Conservation (phyloP, 2,329 filamentous ascomycete species). For the Lecanicillium sp. region DNA sequence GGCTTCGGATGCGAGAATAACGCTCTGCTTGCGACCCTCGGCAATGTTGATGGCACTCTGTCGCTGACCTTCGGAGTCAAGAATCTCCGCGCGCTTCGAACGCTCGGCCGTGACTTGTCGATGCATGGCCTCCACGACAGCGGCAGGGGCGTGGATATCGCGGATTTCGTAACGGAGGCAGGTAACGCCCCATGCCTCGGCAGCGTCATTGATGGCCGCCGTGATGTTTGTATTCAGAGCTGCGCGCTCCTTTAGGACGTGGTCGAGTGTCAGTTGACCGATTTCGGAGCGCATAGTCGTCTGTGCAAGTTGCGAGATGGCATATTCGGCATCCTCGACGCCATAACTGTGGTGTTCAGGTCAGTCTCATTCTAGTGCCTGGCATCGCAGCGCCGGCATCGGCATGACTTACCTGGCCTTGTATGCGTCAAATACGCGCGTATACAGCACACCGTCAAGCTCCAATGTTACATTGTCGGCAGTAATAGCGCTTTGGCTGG, state of each 20-base stretch:
- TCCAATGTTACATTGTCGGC: constrained; percentile 97
- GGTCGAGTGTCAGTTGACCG: constrained; percentile 89
- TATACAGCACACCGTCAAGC: constrained; percentile 92
- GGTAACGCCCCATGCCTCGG: constrained; percentile 92
- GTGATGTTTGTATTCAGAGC: constrained; percentile 97
- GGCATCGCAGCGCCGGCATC: too few species aligned
- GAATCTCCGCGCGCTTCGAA: constrained; percentile 93
- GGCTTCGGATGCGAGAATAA: constrained; percentile 92
- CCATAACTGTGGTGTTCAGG: constrained; percentile 68
- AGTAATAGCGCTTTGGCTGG: constrained; percentile 94
- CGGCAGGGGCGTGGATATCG: constrained; percentile 91
- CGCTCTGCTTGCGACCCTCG: constrained; percentile 93
- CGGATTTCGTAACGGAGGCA: constrained; percentile 97
- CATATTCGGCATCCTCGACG: constrained; percentile 97
- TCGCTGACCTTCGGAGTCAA: constrained; percentile 93
- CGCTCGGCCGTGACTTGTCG: constrained; percentile 95
- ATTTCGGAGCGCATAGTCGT: constrained; percentile 99
- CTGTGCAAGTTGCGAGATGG: constrained; percentile 94
- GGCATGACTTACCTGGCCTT: constrained; percentile 68
- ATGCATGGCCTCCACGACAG: constrained; percentile 96
- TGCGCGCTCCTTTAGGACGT: constrained; percentile 94
- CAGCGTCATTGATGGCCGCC: constrained; percentile 96
- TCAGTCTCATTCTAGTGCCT: not conserved
- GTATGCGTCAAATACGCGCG: constrained; percentile 93
- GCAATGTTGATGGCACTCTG: constrained; percentile 99